phyloP scores from a whole-genome alignment of 768 basidiomycete species.

The Termitomyces sp. region DNA sequence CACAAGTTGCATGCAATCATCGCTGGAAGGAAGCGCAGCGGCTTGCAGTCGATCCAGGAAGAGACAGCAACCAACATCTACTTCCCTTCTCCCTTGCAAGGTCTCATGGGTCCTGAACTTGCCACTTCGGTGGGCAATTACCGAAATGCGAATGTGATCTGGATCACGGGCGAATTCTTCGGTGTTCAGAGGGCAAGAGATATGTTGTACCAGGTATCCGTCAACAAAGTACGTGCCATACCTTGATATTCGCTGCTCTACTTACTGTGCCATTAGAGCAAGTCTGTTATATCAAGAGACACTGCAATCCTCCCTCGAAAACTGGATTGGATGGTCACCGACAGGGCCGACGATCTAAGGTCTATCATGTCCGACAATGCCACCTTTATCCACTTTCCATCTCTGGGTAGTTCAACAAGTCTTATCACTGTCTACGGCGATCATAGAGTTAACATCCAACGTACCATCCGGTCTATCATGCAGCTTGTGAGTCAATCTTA shows the following conservation, averaged over 20 bases:
- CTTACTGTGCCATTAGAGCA: constrained; percentile 49
- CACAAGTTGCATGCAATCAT: constrained; percentile 91
- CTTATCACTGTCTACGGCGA: constrained; percentile 93
- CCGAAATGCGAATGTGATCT: constrained; percentile 75
- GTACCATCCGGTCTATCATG: constrained; percentile 93
- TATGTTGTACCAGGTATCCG: constrained; percentile 87
- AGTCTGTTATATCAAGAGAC: constrained; percentile 86
- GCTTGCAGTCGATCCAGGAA: constrained; percentile 90
- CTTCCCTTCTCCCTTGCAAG: constrained; percentile 85
- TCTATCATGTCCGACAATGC: constrained; percentile 94
- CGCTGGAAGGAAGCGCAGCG: constrained; percentile 81
- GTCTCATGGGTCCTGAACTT: constrained; percentile 69
- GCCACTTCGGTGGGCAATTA: constrained; percentile 35
- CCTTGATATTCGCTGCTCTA: constrained; percentile 1
- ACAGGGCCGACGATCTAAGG: constrained; percentile 90
- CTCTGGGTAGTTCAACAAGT: constrained; percentile 89
- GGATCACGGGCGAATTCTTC: constrained; percentile 98
- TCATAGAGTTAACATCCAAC: constrained; percentile 88
- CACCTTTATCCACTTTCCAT: constrained; percentile 91
- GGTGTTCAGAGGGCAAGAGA: constrained; percentile 92
- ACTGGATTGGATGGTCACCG: constrained; percentile 97
- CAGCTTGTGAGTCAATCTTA: constrained; percentile 61
- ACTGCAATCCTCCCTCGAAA: constrained; percentile 94
- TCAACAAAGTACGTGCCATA: constrained; percentile 63
- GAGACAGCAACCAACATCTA: constrained; percentile 98